Evolutionary conservation across 2,329 filamentous ascomycete genomes (phyloP), one percentile per base, ranked within the genome.

Genomic region (Pochonia chlamydosporia): DNA sequence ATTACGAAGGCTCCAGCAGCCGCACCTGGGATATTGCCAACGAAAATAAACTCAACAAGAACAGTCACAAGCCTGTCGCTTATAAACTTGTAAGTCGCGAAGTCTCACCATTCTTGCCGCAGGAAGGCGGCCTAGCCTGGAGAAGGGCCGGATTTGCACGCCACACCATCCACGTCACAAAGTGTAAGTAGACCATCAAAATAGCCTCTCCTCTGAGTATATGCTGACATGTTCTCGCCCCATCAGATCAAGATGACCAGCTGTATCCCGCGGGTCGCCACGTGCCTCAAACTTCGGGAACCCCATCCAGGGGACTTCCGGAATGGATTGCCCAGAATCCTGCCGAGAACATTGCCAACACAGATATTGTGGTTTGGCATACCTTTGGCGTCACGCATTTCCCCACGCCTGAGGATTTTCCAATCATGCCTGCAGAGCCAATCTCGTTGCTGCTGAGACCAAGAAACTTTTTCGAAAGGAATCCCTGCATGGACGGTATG

Each of bases 81-180:
- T 96, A 96, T 66, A 96, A 96, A 74, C 79, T 96, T 2, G 89
- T 96, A 31, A 92, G 87, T 63, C 76, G 91, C 40, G 91, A 96
- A 59, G 85, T 92, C 0, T 87, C 91, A 0, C 70, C 74, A 1
- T 70, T 96, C n/a, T 69, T 96, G 9, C 89, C 91, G 3, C 93
- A 90, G 70, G 81, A 86, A 51, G 85, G 85, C 2, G 83, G 87
- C 1, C 64, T 96, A 21, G 90, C 95, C 6, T 95, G 89, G 85
- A 95, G 95, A 68, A 78, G 91, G 16, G 91, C 90, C 2, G 89
- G 85, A 0, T 96, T 96, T 58, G 89, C 91, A 0, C 72, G 89
- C 30, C 89, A 96, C 61, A 86, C 90, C 3, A 82, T 96, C 1
- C 87, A 93, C 61, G 90, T 96, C 9, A 96, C 91, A 0, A 88